These are phyloP conservation scores for Conoideocrella luteorostrata DNA, from an alignment of 2,329 filamentous ascomycete genomes.

Conservation along the genomic window DNA sequence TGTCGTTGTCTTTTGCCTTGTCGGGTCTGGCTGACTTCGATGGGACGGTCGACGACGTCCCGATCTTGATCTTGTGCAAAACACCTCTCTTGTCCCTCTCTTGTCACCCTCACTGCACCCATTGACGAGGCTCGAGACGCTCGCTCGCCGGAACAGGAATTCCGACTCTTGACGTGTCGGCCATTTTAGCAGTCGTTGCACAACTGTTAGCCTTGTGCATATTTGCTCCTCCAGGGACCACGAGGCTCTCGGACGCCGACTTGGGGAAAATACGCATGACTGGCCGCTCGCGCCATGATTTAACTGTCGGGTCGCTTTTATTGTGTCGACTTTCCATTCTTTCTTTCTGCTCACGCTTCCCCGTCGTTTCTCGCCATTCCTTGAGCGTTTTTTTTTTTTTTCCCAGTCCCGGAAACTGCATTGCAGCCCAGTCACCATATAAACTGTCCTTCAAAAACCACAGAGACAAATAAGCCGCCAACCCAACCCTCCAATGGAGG, in stretches of 20 bases:
- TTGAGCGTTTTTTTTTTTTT: background rate
- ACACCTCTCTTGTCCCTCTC: background rate
- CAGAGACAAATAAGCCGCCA: background rate
- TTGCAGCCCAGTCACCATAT: no score
- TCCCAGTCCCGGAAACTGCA: no score
- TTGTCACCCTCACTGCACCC: background rate
- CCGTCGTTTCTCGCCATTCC: background rate
- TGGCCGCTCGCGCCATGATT: constrained; percentile 1
- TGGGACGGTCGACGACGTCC: background rate
- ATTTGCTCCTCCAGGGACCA: no score
- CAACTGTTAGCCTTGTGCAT: no score
- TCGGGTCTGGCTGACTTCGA: background rate
- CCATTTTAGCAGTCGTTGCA: no score
- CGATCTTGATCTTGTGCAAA: background rate
- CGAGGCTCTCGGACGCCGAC: no score
- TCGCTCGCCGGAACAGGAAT: no score
- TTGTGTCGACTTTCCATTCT: background rate
- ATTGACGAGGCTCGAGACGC: no score
- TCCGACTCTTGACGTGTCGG: no score
- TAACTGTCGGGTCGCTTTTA: background rate
- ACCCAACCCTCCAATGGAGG: background rate
- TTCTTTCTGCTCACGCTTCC: background rate
- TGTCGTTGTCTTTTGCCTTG: background rate
- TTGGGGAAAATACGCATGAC: background rate
- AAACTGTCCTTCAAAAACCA: no score